Base-by-base conservation (phyloP, 192 early-diverging fungal genomes). In the Kickxella alabastrina region DNA sequence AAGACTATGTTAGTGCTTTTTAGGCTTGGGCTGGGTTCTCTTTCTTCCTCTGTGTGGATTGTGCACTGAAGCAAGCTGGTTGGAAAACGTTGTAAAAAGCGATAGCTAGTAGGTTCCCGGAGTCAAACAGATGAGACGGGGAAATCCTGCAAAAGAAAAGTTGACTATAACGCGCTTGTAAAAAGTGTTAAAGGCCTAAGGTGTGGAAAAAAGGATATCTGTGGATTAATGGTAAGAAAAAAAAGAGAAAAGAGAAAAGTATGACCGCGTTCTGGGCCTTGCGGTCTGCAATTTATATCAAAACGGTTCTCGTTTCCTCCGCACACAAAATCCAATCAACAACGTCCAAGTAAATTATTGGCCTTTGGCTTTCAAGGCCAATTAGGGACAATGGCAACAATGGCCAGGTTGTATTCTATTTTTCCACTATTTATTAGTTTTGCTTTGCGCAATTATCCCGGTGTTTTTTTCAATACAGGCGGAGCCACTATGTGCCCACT, bases 11-110 rank as follows among this genome's bases (percentile, higher is more conserved):
- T 60, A 76, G 38, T 69, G 60, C 54, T 75, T 69, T 75, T 85
- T 84, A 64, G 86, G 84, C 70, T 80, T 85, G 25, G 88, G 80
- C 75, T 68, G 70, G 57, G 80, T 83, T 62, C 84, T 81, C 62
- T 81, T 83, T 63, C 58, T 77, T 68, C 86, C 86, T 75, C 86
- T 74, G 85, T 90, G 86, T 54, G 75, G 78, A 79, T 90, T 90
- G 84, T 90, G 88, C 69, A 83, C 66, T 59, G 83, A 85, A 74
- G 77, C 78, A 68, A 90, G 85, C 55, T 79, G 83, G 68, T 87
- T 90, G 76, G 86, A 83, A 80, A 84, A 86, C 82, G 81, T 83
- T 38, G 56, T 68, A 29, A 34, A 25, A 46, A 59, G 42, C 22
- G 23, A 17, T 18, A 39, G 32, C 6, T 12, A 8, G 31, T 15